Conservation (phyloP, 768 basidiomycete species). For the Russula lepida region DNA sequence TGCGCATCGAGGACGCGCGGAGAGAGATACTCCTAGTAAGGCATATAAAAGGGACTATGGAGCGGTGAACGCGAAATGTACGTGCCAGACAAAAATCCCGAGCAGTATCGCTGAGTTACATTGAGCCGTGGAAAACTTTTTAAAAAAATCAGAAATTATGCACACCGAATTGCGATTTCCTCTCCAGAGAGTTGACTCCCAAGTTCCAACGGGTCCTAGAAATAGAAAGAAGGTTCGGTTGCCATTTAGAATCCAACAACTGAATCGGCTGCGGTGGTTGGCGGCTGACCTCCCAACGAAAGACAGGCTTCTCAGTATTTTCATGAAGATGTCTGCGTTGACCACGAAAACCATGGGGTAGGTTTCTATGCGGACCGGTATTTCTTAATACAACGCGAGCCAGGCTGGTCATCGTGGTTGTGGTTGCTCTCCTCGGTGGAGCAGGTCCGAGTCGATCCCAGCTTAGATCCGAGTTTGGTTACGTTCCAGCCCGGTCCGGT, state of each 20-base stretch:
- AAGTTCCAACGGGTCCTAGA: slow-evolving; percentile 74
- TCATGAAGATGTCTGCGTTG: background rate
- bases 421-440: background rate
- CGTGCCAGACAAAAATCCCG: slow-evolving; percentile 70
- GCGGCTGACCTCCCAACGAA: slow-evolving; percentile 26
- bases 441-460: no score
- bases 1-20: slow-evolving; percentile 88
- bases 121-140: background rate
- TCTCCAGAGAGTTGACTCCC: slow-evolving; percentile 82
- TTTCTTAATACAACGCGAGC: background rate
- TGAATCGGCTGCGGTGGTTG: background rate
- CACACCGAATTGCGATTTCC: slow-evolving; percentile 79
- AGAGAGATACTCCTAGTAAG: slow-evolving; percentile 61
- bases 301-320: slow-evolving; percentile 6
- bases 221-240: background rate
- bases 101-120: slow-evolving; percentile 58
- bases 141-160: background rate
- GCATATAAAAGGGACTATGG: background rate
- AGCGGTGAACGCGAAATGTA: slow-evolving; percentile 2
- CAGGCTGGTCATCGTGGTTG: slow-evolving; percentile 7
- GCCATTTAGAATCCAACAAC: background rate
- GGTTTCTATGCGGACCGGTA: background rate
- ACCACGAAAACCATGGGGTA: background rate
- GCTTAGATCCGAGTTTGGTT: background rate
- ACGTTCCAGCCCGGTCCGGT: no score